Conservation (phyloP, 83 land plant species). For the Thuja plicata region DNA sequence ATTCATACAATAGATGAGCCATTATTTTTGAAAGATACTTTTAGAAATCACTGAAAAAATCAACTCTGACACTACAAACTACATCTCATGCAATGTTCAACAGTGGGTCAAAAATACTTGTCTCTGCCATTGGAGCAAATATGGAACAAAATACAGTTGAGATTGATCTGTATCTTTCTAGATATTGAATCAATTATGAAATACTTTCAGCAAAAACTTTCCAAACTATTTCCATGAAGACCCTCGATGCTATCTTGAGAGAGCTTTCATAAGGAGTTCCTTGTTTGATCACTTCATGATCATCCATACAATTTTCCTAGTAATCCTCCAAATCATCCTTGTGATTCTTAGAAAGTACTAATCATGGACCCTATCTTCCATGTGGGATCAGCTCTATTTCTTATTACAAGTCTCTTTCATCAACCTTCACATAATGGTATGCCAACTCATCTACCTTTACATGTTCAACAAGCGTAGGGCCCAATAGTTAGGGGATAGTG, state of each 20-base stretch:
- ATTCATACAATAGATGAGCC: constrained; percentile 56
- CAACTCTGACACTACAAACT: constrained; percentile 88
- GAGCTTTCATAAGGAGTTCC: constrained; percentile 22
- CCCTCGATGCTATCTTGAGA: too few relatives aligned
- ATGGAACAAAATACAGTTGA: constrained; percentile 54
- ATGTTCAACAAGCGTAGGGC: too few relatives aligned
- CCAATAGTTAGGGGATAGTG: too few relatives aligned
- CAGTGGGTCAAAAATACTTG: constrained; percentile 55
- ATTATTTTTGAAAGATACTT: constrained; percentile 64
- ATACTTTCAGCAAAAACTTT: constrained; percentile 77
- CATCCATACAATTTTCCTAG: too few relatives aligned
- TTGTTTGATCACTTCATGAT: too few relatives aligned
- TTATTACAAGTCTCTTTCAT: too few relatives aligned
- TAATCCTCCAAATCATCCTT: too few relatives aligned
- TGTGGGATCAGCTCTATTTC: too few relatives aligned
- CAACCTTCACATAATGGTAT: too few relatives aligned
- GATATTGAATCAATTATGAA: constrained; percentile 74
- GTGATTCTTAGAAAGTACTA: too few relatives aligned
- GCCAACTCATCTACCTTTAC: too few relatives aligned
- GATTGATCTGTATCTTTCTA: constrained; percentile 96
- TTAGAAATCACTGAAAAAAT: constrained; percentile 92
- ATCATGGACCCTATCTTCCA: too few relatives aligned
- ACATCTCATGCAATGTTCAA: constrained; percentile 87
- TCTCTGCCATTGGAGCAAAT: constrained; percentile 87
- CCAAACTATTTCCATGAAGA: constrained; percentile 30